phyloP scores from a whole-genome alignment of 2,329 filamentous ascomycete species.

The Atkinsonella texensis region DNA sequence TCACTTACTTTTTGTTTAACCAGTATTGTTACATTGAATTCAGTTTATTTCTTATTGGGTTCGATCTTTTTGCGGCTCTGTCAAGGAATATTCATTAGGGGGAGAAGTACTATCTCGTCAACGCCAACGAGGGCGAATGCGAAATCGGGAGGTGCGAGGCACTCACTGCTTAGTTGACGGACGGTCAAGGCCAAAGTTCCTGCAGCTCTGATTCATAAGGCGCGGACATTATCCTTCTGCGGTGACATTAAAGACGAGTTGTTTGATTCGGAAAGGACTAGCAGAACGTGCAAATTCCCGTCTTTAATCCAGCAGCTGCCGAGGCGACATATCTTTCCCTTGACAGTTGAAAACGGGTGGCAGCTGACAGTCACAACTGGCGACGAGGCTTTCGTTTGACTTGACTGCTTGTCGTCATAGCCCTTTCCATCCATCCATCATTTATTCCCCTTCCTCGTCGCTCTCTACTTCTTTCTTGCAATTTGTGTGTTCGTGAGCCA shows the following conservation, averaged over 20 bases:
- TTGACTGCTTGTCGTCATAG: conserved; percentile 3
- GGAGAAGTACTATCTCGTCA: neutral
- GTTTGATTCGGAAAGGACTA: too few species aligned
- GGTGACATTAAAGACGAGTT: neutral
- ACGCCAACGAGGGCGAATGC: neutral
- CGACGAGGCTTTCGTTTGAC: conserved; percentile 1
- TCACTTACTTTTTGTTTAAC: neutral
- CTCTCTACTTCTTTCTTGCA: conserved; percentile 9
- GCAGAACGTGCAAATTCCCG: too few species aligned
- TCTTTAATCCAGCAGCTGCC: conserved; percentile 1
- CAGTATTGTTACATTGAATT: neutral
- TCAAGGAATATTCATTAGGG: neutral
- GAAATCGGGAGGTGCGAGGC: neutral
- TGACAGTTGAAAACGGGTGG: neutral
- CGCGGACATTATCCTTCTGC: too few species aligned
- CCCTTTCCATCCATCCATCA: neutral
- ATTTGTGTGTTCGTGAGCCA: conserved; percentile 1
- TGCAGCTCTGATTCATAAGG: too few species aligned
- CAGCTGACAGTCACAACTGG: conserved; percentile 5
- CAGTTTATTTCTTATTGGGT: neutral
- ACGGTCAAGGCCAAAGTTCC: neutral
- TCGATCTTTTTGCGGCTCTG: neutral
- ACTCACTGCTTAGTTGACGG: neutral
- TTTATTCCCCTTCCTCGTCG: conserved; percentile 4
- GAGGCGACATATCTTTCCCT: neutral